Evolutionary conservation across 257 asterid species (phyloP).

Genomic region (Scutellaria galericulata): DNA sequence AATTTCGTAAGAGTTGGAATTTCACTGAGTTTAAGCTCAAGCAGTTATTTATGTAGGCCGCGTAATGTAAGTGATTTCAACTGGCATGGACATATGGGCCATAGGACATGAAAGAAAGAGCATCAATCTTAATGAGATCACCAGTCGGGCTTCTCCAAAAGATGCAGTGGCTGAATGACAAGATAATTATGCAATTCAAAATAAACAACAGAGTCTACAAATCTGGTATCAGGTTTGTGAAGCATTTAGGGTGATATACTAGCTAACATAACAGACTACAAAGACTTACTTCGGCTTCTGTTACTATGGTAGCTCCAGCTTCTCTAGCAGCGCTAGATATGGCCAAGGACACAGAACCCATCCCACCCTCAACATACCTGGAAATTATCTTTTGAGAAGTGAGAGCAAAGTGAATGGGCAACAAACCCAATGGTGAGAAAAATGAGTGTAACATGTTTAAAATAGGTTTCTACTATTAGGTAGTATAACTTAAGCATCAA

Average conservation of each 20-base stretch:
- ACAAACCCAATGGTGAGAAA: constrained; percentile 22
- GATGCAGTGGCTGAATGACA: constrained; percentile 11
- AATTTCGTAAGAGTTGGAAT: no score
- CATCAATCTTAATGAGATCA: background rate
- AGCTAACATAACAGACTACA: constrained; percentile 26
- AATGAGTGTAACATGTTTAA: constrained; percentile 21
- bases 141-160: constrained; percentile 6
- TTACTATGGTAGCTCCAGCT: constrained; percentile 85
- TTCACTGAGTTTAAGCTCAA: no score
- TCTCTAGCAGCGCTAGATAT: constrained; percentile 78
- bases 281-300: constrained; percentile 77
- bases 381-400: constrained; percentile 35
- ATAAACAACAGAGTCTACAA: background rate
- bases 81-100: background rate
- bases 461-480: constrained; percentile 3
- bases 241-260: constrained; percentile 20
- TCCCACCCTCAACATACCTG: constrained; percentile 98
- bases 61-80: background rate
- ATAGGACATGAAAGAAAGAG: background rate
- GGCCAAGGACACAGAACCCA: constrained; percentile 94
- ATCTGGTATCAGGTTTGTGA: constrained; percentile 4
- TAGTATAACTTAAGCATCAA: constrained; percentile 19
- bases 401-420: constrained; percentile 28
- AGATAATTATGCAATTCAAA: constrained; percentile 17
- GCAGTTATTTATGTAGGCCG: constrained; percentile 7